Evolutionary conservation across 2,329 filamentous ascomycete species (phyloP), one percentile per base, ranked within the genome.

Genomic region (Plectosphaerella plurivora): DNA sequence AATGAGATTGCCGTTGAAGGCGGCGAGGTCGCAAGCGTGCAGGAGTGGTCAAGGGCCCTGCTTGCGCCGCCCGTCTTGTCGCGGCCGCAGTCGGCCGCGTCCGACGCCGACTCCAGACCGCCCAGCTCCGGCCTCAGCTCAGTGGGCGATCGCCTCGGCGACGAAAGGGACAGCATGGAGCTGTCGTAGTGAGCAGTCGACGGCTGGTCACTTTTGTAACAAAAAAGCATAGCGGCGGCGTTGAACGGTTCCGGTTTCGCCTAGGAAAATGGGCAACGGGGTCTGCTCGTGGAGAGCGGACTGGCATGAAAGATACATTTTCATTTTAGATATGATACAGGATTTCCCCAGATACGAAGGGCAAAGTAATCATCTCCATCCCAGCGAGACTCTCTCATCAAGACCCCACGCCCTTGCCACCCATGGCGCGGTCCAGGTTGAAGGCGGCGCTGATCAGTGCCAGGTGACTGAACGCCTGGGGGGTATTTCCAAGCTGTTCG

Each of bases 401-500:
- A 22, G 16, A 16, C 16, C 5, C 41, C 12, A 42, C 20, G 9
- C 28, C 28, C 28, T 56, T 61, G 9, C 51, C 56, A 58, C 70
- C 67, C 3, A 60, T 66, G 11, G 72, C 78, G 12, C 82, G 79
- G 62, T 87, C 83, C 50, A 91, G 68, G 67, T 91, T 91, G 65
- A 91, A 90, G 1, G 87, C 88, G 1, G 88, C 88, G 64, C 85
- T 89, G 61, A 91, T 83, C 62, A 90, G 77, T 2, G 87, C 86
- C 55, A 92, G 68, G 63, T 92, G 87, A 59, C 84, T 89, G 59
- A 91, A 91, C 0, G 88, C 88, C 69, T 91, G 88, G 0, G 88
- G 88, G 15, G 87, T 91, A 63, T 91, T 91, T 1, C 88, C 88
- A 54, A 91, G 74, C 70, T 91, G 88, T 68, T 91, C 87, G 11